These are phyloP conservation scores for Vickermania ingenoplastis DNA, from an alignment of 208 protist species.

Conservation along the genomic window DNA sequence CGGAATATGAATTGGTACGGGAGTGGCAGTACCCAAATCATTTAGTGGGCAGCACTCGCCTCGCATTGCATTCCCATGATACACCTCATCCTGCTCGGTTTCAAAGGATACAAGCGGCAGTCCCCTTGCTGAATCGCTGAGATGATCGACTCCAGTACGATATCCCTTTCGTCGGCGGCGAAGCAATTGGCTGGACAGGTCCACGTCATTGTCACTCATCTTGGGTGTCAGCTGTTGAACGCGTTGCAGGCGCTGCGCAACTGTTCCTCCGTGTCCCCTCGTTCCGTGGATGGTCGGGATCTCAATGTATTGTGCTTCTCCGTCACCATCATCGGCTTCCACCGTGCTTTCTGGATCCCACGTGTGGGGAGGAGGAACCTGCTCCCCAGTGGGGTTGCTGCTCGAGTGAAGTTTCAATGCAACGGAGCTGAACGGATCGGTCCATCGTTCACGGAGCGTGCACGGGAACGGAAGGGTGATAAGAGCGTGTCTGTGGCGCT, in stretches of 20 bases:
- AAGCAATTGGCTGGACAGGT: not conserved
- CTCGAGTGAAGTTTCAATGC: constrained; percentile 21
- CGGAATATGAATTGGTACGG: constrained; percentile 42
- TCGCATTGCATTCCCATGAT: constrained; percentile 51
- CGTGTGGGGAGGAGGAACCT: constrained; percentile 66
- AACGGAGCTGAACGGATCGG: constrained; percentile 52
- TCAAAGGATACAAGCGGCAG: constrained; percentile 33
- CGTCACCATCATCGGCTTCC: too few relatives aligned
- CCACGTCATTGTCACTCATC: too few relatives aligned
- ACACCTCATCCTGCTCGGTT: constrained; percentile 18
- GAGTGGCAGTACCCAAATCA: constrained; percentile 20
- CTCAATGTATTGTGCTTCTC: not conserved
- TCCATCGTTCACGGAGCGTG: constrained; percentile 39
- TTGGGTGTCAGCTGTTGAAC: too few relatives aligned
- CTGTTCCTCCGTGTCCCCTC: not conserved
- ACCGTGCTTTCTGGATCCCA: constrained; percentile 54
- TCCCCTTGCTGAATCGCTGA: constrained; percentile 15
- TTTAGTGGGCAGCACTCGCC: constrained; percentile 64
- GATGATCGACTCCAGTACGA: not conserved
- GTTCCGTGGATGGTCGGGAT: not conserved
- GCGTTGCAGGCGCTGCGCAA: too few relatives aligned
- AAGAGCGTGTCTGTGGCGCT: constrained; percentile 17
- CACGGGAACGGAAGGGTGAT: constrained; percentile 59
- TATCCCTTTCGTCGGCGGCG: not conserved
- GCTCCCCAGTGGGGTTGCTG: constrained; percentile 58